These are phyloP conservation scores for Pleurotus pulmonarius DNA, from an alignment of 768 basidiomycete species.

Conservation along the genomic window DNA sequence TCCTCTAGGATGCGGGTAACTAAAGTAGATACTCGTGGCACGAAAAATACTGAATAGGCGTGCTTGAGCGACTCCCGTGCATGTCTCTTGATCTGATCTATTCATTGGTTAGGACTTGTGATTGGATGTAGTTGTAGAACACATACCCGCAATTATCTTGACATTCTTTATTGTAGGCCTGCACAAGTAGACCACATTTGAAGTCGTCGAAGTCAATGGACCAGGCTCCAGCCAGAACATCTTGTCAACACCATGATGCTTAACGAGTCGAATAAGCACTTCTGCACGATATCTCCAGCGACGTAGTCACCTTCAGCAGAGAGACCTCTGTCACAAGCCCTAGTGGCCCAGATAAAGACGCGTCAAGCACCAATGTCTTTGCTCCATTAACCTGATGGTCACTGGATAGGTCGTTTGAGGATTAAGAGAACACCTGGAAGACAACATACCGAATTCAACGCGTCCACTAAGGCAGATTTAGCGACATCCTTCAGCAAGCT, in stretches of 20 bases:
- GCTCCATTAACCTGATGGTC: slow-evolving; percentile 75
- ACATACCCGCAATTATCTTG: slow-evolving; percentile 87
- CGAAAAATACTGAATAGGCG: slow-evolving; percentile 82
- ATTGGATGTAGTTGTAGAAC: slow-evolving; percentile 9
- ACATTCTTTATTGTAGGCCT: slow-evolving; percentile 82
- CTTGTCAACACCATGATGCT: slow-evolving; percentile 99
- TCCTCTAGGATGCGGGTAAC: slow-evolving; percentile 88
- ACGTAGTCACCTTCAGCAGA: slow-evolving; percentile 73
- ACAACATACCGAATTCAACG: slow-evolving; percentile 69
- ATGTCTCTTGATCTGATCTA: slow-evolving; percentile 91
- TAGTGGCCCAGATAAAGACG: slow-evolving; percentile 83
- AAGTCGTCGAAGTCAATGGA: slow-evolving; percentile 74
- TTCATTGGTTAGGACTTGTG: slow-evolving; percentile 19
- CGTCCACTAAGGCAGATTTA: slow-evolving; percentile 77
- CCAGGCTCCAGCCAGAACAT: slow-evolving; percentile 99
- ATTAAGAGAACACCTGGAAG: not conserved
- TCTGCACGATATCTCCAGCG: not conserved
- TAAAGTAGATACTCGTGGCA: slow-evolving; percentile 83
- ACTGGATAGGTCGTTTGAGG: slow-evolving; percentile 4
- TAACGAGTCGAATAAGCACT: not conserved
- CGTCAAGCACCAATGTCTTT: slow-evolving; percentile 94
- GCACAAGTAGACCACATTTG: slow-evolving; percentile 91
- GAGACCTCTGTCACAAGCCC: slow-evolving; percentile 95
- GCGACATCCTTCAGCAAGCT: slow-evolving; percentile 73
- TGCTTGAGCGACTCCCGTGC: slow-evolving; percentile 69